Conservation (phyloP, 805 yeast species). For the Saturnispora besseyi region DNA sequence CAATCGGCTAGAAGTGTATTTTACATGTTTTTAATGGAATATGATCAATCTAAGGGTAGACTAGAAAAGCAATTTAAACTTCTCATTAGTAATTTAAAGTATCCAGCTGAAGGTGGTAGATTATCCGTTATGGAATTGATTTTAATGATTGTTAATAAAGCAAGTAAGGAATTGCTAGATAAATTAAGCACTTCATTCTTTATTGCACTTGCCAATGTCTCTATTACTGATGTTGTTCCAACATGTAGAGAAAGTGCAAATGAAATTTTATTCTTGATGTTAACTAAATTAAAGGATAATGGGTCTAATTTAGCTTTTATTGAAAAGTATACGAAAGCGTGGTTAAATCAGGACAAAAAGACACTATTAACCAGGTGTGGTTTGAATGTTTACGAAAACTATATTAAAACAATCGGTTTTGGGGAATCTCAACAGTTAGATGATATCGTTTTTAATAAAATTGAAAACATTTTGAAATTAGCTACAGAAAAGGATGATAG, state of each 20-base stretch:
- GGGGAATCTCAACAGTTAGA: slow-evolving; percentile 24
- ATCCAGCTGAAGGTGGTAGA: slow-evolving; percentile 80
- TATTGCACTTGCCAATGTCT: slow-evolving; percentile 68
- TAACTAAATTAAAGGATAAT: slow-evolving; percentile 36
- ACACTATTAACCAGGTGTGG: slow-evolving; percentile 59
- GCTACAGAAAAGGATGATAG: slow-evolving; percentile 31
- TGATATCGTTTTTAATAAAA: slow-evolving; percentile 22
- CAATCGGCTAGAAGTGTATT: slow-evolving; percentile 77
- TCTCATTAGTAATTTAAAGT: slow-evolving; percentile 69
- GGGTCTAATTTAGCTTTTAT: slow-evolving; percentile 24
- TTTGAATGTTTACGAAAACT: slow-evolving; percentile 60
- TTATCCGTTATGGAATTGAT: slow-evolving; percentile 85
- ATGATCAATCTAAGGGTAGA: slow-evolving; percentile 85
- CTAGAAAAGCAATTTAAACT: slow-evolving; percentile 75
- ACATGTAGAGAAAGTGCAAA: slow-evolving; percentile 81
- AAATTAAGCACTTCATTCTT: slow-evolving; percentile 70
- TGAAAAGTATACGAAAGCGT: slow-evolving; percentile 40
- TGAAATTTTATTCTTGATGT: slow-evolving; percentile 44
- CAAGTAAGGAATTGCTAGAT: slow-evolving; percentile 48
- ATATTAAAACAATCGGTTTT: slow-evolving; percentile 38
- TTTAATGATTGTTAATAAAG: slow-evolving; percentile 57
- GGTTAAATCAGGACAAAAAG: slow-evolving; percentile 55
- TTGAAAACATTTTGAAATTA: slow-evolving; percentile 14
- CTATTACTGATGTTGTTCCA: slow-evolving; percentile 67
- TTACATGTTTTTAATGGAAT: slow-evolving; percentile 82